phyloP scores from a whole-genome alignment of 1,139 yeast species.

The Scheffersomyces titani region DNA sequence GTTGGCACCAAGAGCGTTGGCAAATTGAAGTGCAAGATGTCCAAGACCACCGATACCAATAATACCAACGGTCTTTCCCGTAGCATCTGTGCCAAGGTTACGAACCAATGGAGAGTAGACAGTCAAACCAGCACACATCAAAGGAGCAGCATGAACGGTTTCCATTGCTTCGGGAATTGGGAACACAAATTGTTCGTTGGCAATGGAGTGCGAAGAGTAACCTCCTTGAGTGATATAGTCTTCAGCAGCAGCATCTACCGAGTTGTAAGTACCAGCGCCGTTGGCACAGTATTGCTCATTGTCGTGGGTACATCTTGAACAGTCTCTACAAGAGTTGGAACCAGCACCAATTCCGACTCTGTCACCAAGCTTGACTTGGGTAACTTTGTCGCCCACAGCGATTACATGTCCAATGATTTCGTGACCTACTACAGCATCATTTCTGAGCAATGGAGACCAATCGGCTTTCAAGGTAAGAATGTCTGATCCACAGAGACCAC shows the following conservation, averaged over 20 bases:
- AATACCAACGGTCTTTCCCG: slow-evolving; percentile 46
- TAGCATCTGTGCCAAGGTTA: slow-evolving; percentile 28
- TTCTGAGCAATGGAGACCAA: slow-evolving; percentile 31
- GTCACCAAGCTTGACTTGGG: slow-evolving; percentile 52
- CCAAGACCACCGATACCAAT: slow-evolving; percentile 51
- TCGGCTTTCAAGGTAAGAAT: slow-evolving; percentile 50
- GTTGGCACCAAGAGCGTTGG: slow-evolving; percentile 43
- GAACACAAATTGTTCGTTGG: slow-evolving; percentile 53
- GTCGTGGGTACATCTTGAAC: slow-evolving; percentile 46
- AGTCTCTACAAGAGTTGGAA: slow-evolving; percentile 47
- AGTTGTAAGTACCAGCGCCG: slow-evolving; percentile 48
- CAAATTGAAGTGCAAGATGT: slow-evolving; percentile 44
- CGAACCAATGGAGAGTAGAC: slow-evolving; percentile 56
- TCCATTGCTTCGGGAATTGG: slow-evolving; percentile 56
- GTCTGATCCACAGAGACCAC: slow-evolving; percentile 69
- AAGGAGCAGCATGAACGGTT: slow-evolving; percentile 56
- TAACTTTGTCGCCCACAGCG: slow-evolving; percentile 50
- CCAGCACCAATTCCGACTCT: slow-evolving; percentile 66
- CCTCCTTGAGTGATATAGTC: slow-evolving; percentile 58
- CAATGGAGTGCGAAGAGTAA: slow-evolving; percentile 57
- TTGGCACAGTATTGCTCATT: slow-evolving; percentile 53
- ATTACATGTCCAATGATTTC: slow-evolving; percentile 60
- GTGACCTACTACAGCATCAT: slow-evolving; percentile 43
- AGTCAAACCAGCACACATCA: slow-evolving; percentile 70
- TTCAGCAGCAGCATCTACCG: slow-evolving; percentile 31